Conservation (phyloP, 306 rosid genomes). For the Amphicarpaea edgeworthii region DNA sequence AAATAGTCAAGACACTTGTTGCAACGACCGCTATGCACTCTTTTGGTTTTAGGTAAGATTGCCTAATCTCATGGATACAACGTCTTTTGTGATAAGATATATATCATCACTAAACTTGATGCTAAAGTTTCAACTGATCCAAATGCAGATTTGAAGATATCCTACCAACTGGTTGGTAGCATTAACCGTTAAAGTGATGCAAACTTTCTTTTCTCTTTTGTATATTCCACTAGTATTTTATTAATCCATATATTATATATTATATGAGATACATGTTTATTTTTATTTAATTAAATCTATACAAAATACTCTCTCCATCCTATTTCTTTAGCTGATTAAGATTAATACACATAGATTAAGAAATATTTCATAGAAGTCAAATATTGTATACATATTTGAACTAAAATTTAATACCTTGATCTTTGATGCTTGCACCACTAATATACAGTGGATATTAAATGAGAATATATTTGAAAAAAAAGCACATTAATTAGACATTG, state of each 20-base stretch:
- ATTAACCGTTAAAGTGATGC: neutral
- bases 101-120: constrained; percentile 40
- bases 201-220: neutral
- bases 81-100: constrained; percentile 19
- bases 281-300: neutral
- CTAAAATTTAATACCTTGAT: no score
- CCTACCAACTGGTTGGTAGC: constrained; percentile 42
- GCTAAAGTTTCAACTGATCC: constrained; percentile 22
- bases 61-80: constrained; percentile 4
- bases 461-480: no score
- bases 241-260: neutral
- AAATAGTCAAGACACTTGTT: constrained; percentile 60
- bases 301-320: no score
- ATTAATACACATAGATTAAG: no score
- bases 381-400: no score
- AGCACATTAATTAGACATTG: no score
- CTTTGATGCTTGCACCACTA: no score
- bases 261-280: no score
- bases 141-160: constrained; percentile 14
- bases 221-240: neutral
- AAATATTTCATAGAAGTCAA: no score
- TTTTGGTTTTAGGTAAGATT: constrained; percentile 31
- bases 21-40: constrained; percentile 32
- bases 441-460: no score
- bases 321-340: no score